A percentile compares a stretch with the other conserved stretches of the same genome.
phyloP scores from a whole-genome alignment of 2,329 filamentous ascomycete species.

The Fusarium fracticaudum region DNA sequence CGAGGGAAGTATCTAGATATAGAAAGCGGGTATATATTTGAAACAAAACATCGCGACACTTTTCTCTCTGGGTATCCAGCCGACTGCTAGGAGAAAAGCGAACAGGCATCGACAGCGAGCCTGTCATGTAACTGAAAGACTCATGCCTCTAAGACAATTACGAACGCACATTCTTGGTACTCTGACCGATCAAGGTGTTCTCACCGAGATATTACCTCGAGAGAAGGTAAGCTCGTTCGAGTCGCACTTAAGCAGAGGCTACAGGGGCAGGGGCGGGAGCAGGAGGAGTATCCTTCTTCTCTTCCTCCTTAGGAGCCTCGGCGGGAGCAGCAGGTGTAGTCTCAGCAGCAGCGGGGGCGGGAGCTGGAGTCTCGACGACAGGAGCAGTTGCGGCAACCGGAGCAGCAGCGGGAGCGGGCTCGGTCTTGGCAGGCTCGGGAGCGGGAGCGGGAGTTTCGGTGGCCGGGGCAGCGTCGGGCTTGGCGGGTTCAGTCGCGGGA shows the following conservation, averaged over 20 bases:
- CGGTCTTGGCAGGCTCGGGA: constrained; percentile 42
- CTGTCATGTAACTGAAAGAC: constrained; percentile 1
- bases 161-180: background rate
- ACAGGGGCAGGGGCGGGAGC: constrained; percentile 38
- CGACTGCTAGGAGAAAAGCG: constrained; percentile 41
- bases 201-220: background rate
- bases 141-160: constrained; percentile 2
- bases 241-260: constrained; percentile 32
- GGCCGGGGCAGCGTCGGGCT: constrained; percentile 44
- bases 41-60: constrained; percentile 41
- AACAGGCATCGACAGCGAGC: constrained; percentile 6
- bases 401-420: constrained; percentile 27
- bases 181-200: constrained; percentile 5
- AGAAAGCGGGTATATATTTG: constrained; percentile 46
- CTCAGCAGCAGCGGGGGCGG: constrained; percentile 36
- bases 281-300: constrained; percentile 39
- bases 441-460: constrained; percentile 42
- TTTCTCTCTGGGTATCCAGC: constrained; percentile 48
- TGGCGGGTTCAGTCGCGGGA: constrained; percentile 40
- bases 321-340: constrained; percentile 21
- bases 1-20: background rate
- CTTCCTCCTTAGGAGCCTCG: constrained; percentile 42
- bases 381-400: constrained; percentile 36
- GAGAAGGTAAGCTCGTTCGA: background rate
- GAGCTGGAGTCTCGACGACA: constrained; percentile 33